phyloP scores from a whole-genome alignment of 768 basidiomycete genomes.

The Lenzites betulinus region DNA sequence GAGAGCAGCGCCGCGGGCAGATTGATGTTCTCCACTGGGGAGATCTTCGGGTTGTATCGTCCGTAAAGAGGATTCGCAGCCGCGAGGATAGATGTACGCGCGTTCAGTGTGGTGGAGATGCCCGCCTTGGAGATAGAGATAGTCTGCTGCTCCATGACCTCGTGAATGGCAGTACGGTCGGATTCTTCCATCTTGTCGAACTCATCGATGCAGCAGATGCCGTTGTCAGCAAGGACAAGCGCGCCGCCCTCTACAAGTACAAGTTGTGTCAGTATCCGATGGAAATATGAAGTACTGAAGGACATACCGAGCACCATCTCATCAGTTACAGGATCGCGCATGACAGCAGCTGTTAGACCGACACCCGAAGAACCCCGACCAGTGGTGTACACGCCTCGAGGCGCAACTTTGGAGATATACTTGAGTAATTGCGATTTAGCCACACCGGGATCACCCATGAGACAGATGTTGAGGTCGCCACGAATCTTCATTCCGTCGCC shows the following conservation, averaged over 20 bases:
- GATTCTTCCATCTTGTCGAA: constrained; percentile 99
- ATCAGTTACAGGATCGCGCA: constrained; percentile 98
- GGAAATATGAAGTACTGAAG: background rate
- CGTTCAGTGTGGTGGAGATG: constrained; percentile 97
- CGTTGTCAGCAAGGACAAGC: constrained; percentile 98
- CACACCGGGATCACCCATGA: constrained; percentile 99
- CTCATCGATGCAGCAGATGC: constrained; percentile 99
- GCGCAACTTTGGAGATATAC: constrained; percentile 98
- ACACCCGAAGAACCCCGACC: constrained; percentile 99
- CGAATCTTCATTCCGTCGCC: constrained; percentile 99
- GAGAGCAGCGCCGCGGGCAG: constrained; percentile 95
- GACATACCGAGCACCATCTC: constrained; percentile 95
- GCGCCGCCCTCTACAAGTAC: constrained; percentile 92
- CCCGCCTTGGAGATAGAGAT: constrained; percentile 99
- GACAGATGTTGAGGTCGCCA: constrained; percentile 94
- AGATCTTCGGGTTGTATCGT: constrained; percentile 96
- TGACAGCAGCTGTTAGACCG: constrained; percentile 97
- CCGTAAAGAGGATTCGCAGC: constrained; percentile 98
- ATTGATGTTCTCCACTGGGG: constrained; percentile 99
- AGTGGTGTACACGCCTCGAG: constrained; percentile 96
- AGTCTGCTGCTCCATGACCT: constrained; percentile 99
- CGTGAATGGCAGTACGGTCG: constrained; percentile 97
- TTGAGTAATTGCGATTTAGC: constrained; percentile 97
- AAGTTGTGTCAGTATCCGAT: background rate
- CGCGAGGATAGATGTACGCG: constrained; percentile 95